Evolutionary conservation across 108 stramenopile species (phyloP).

Genomic region (Cyclotella kingstonii): DNA sequence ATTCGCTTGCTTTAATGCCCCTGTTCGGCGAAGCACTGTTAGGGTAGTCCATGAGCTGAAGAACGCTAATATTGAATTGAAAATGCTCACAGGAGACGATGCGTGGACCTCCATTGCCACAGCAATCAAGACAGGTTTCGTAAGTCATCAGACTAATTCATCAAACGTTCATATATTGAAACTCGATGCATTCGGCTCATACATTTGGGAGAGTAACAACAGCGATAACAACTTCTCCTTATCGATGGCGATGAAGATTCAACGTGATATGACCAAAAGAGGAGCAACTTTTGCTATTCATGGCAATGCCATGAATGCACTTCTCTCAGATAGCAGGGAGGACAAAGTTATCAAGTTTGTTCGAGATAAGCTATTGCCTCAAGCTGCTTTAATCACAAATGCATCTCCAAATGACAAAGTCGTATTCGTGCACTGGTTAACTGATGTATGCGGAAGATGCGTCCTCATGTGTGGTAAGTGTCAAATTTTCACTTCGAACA

Average conservation of each 20-base stretch:
- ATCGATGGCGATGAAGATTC: conserved; percentile 10
- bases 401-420: conserved; percentile 59
- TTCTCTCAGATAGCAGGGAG: conserved; percentile 21
- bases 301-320: conserved; percentile 47
- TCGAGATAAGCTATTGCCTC: conserved; percentile 1
- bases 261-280: conserved; percentile 3
- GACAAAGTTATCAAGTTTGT: conserved; percentile 10
- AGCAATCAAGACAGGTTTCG: conserved; percentile 41
- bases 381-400: conserved; percentile 48
- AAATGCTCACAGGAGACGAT: conserved; percentile 72
- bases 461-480: conserved; percentile 68
- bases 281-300: conserved; percentile 37
- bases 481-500: too few relatives aligned
- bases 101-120: conserved; percentile 48
- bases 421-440: conserved; percentile 32
- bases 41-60: conserved; percentile 50
- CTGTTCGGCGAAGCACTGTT: conserved; percentile 46
- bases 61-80: conserved; percentile 35
- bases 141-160: neutral
- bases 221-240: conserved; percentile 5
- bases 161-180: conserved; percentile 44
- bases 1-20: conserved; percentile 61
- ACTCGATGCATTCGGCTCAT: neutral
- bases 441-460: conserved; percentile 28
- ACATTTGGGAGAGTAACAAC: conserved; percentile 21